Percentiles rank a stretch among this genome's conserved stretches.
phyloP scores from a whole-genome alignment of 1,284 basidiomycete genomes.

The Pseudozyma sp. region DNA sequence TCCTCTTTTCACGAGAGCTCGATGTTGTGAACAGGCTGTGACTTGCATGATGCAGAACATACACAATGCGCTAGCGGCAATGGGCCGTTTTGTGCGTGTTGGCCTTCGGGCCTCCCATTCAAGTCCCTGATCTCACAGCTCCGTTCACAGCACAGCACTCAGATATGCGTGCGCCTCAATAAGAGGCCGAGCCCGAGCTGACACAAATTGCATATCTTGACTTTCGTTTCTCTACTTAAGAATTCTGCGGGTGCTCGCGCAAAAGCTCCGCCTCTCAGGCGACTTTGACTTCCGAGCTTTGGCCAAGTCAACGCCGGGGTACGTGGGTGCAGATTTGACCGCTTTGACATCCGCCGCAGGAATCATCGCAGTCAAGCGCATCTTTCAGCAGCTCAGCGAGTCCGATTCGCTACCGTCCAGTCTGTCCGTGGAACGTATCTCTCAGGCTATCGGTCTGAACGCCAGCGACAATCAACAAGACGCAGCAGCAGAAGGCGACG shows the following conservation, averaged over 20 bases:
- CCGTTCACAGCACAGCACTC: slow-evolving; percentile 4
- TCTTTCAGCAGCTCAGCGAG: slow-evolving; percentile 79
- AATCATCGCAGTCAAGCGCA: slow-evolving; percentile 93
- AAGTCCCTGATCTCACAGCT: slow-evolving; percentile 49
- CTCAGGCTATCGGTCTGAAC: slow-evolving; percentile 38
- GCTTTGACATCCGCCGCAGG: slow-evolving; percentile 93
- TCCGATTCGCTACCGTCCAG: slow-evolving; percentile 49
- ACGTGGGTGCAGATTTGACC: slow-evolving; percentile 93
- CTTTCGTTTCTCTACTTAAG: slow-evolving; percentile 12
- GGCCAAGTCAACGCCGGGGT: slow-evolving; percentile 94
- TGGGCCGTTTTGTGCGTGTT: slow-evolving; percentile 49
- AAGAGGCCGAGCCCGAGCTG: slow-evolving; percentile 1
- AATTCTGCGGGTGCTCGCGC: slow-evolving; percentile 63
- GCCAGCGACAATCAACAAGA: slow-evolving; percentile 6
- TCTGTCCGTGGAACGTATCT: slow-evolving; percentile 32
- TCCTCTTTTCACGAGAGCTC: background rate
- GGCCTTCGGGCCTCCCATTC: slow-evolving; percentile 59
- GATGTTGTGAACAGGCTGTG: slow-evolving; percentile 9
- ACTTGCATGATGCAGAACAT: slow-evolving; percentile 48
- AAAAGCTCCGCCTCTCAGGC: slow-evolving; percentile 72
- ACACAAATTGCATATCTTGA: slow-evolving; percentile 3
- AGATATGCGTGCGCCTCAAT: background rate
- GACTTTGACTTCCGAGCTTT: slow-evolving; percentile 84
- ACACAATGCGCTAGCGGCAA: slow-evolving; percentile 50
- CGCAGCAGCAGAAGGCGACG: slow-evolving; percentile 16